phyloP scores from a whole-genome alignment of 2,329 filamentous ascomycete genomes.

The Talaromyces islandicus region DNA sequence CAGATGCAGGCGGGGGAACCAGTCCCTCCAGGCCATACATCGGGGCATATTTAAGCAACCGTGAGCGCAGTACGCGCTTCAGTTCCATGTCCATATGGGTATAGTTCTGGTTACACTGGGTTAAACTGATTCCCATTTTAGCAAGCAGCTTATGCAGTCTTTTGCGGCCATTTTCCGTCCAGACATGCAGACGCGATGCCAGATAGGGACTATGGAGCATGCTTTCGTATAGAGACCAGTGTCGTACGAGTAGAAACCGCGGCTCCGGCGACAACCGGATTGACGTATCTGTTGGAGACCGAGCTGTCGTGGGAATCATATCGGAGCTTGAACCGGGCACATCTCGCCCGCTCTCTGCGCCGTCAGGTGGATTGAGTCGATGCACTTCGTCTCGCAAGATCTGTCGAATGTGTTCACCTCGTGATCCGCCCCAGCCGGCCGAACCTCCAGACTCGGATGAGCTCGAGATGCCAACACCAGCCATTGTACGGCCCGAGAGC shows the following conservation, averaged over 20 bases:
- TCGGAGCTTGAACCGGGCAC: conserved; percentile 63
- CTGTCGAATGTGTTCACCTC: conserved; percentile 77
- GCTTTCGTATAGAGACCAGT: conserved; percentile 97
- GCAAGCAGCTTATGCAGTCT: conserved; percentile 88
- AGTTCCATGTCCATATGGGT: conserved; percentile 98
- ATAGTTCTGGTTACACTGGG: conserved; percentile 91
- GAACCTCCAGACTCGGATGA: conserved; percentile 49
- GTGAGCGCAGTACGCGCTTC: conserved; percentile 77
- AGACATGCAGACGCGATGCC: conserved; percentile 84
- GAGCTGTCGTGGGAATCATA: conserved; percentile 82
- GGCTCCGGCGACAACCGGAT: conserved; percentile 93
- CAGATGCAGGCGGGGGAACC: conserved; percentile 71
- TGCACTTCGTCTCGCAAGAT: conserved; percentile 89
- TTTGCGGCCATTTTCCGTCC: conserved; percentile 84
- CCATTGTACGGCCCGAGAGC: conserved; percentile 78
- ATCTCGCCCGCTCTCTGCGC: conserved; percentile 53
- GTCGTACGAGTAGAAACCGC: conserved; percentile 82
- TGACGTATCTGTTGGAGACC: conserved; percentile 82
- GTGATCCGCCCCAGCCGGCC: conserved; percentile 72
- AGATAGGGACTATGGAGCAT: conserved; percentile 97
- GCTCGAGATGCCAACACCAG: conserved; percentile 63
- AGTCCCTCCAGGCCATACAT: conserved; percentile 92
- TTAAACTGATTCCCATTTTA: conserved; percentile 94
- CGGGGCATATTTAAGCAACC: conserved; percentile 84
- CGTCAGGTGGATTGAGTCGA: conserved; percentile 76